These are phyloP conservation scores for Cyclotella cryptica DNA, from an alignment of 108 stramenopile genomes.

Conservation along the genomic window DNA sequence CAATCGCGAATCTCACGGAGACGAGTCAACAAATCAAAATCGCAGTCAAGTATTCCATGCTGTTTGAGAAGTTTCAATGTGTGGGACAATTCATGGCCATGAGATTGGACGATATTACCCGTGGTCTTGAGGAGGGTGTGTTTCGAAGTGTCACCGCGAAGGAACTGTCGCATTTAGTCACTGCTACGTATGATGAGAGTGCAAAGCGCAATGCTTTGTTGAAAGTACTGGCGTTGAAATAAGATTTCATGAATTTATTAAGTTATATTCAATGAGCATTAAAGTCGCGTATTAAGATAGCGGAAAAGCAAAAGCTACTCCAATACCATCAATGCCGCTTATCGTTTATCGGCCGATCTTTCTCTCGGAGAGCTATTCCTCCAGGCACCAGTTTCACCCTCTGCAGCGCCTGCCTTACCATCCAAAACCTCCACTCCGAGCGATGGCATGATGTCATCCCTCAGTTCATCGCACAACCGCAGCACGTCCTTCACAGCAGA, in stretches of 20 bases:
- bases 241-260: too few species aligned
- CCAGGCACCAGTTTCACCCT: slow-evolving; percentile 36
- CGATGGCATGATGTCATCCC: slow-evolving; percentile 63
- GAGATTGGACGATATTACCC: slow-evolving; percentile 66
- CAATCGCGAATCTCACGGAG: slow-evolving; percentile 27
- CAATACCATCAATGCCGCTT: not conserved
- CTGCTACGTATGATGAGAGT: slow-evolving; percentile 63
- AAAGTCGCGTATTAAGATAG: too few species aligned
- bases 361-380: slow-evolving; percentile 32
- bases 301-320: too few species aligned
- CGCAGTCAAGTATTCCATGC: slow-evolving; percentile 26
- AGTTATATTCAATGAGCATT: not conserved
- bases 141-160: slow-evolving; percentile 71
- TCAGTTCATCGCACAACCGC: slow-evolving; percentile 70
- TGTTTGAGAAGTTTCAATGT: slow-evolving; percentile 67
- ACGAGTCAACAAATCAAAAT: slow-evolving; percentile 23
- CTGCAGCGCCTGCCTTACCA: slow-evolving; percentile 24
- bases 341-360: not conserved
- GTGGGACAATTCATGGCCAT: slow-evolving; percentile 72
- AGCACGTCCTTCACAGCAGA: slow-evolving; percentile 55
- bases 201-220: slow-evolving; percentile 45
- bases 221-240: slow-evolving; percentile 26
- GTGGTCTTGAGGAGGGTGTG: slow-evolving; percentile 63
- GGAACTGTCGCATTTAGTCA: slow-evolving; percentile 66
- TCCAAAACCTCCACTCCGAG: slow-evolving; percentile 78